Base-by-base conservation (phyloP, 139 green algal genomes). In the Chlorella sp. region DNA sequence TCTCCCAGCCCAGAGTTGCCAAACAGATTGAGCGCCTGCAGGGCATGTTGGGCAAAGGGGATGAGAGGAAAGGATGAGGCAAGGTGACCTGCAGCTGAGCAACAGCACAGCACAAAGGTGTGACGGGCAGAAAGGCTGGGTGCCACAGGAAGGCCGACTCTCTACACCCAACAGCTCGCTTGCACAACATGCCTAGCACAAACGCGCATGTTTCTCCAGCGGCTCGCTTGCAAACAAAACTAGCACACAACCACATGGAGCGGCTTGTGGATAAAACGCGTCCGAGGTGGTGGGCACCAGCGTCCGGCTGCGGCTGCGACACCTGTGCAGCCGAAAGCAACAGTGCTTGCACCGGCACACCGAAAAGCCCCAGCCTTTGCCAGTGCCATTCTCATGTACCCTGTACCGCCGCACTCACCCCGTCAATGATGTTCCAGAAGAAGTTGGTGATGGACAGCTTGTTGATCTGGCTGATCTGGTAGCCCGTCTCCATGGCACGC, bases 381-480 rank as follows among this genome's bases (percentile, higher is more conserved):
- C 24, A 37, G 39, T 57, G 81, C 81, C 40, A 14, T 4, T 64
- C n/a, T 39, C 30, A 19, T 15, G 7, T 3, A 19, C 36, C 39
- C 22, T 48, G 22, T 1, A 39, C 39, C 42, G 30, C 32, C 36
- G 7, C 12, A 28, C 86, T 30, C 60, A 90, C 66, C 81, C 32
- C 26, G 26, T 88, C n/a, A 22, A 88, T 66, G 18, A 91, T 14
- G 7, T 76, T 66, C 68, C 60, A 84, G 82, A 89, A 88, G 37
- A 48, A 88, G 0, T 22, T 36, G 26, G 76, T 68, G 32, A 95
- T 64, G 66, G 88, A 91, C 82, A 86, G 94, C 73, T 91, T 69
- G 81, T 92, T 93, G 73, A 93, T 83, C 61, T 85, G 40, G 30
- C 88, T 24, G 18, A 95, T 90, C 88, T 94, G 88, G 73, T 88